Base-by-base conservation (phyloP, 2,329 filamentous ascomycete species). In the Pyrenophora graminea region DNA sequence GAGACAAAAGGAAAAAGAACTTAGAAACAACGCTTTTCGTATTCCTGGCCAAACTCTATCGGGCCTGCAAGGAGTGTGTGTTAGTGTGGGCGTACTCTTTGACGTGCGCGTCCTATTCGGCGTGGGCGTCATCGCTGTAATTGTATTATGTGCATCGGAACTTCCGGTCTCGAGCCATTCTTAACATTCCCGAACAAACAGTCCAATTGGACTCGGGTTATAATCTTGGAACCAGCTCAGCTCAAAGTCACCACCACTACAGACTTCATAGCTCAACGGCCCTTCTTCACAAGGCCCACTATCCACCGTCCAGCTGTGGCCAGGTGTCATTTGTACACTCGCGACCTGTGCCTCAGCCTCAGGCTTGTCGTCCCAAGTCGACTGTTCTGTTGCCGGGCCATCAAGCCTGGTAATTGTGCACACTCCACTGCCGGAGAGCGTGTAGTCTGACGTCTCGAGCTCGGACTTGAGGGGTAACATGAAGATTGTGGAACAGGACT, bases 141-240 rank as follows among this genome's bases (percentile, higher is more conserved):
- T 25, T 9, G 23, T 25, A 6, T 25, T 25, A 6, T 25, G 23
- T 25, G 6, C 23, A 7, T 25, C 8, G 23, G 8, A 25, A 30
- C 10, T 30, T 30, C 27, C 27, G 4, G 9, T 3, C 10, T 30
- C 27, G 23, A 25, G 2, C 27, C 27, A 12, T 30, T 30, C 10
- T 30, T 30, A 30, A 30, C 27, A 30, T 10, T 9, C 10, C 27
- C 27, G 8, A 13, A 74, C 55, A 33, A 71, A 74, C 37, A 73
- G 27, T 2, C 72, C 71, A 46, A 74, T 68, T 0, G 79, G 75
- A 55, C 73, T 70, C 8, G 77, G 77, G 62, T 85, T 86, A 59
- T 76, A 86, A 66, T 88, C 84, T 73, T 89, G 79, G 74, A 88
- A 86, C 71, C 81, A 89, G 48, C 80, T 71, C 33, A 88, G 69